Evolutionary conservation across 352 stramenopile genomes (phyloP).

Genomic region (Globisporangium okanoganense): DNA sequence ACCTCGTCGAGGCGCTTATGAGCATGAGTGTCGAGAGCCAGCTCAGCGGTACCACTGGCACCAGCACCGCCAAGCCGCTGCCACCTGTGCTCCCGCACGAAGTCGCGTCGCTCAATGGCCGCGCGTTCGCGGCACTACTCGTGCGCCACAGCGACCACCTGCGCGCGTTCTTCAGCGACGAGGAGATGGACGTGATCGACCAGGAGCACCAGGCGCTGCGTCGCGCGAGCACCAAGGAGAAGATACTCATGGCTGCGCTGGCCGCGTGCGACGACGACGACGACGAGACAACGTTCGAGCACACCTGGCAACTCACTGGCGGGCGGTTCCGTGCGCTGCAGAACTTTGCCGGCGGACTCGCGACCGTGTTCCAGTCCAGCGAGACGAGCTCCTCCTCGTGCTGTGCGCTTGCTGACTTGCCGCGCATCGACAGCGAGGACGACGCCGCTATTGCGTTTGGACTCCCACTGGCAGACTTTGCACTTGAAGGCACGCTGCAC

Average conservation of each 20-base stretch:
- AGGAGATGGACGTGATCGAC: constrained; percentile 31
- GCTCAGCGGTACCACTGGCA: constrained; percentile 1
- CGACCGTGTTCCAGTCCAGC: constrained; percentile 30
- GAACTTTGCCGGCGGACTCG: constrained; percentile 53
- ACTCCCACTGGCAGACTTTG: constrained; percentile 22
- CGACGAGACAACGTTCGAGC: constrained; percentile 31
- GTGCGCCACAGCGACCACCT: constrained; percentile 27
- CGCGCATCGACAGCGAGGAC: constrained; percentile 16
- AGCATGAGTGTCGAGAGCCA: constrained; percentile 14
- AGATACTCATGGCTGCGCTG: constrained; percentile 17
- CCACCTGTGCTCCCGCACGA: constrained; percentile 49
- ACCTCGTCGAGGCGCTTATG: constrained; percentile 24
- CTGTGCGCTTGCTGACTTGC: constrained; percentile 8
- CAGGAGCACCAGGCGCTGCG: constrained; percentile 33
- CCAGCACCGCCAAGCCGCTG: constrained; percentile 5
- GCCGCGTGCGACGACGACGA: constrained; percentile 15
- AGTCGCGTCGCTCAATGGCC: constrained; percentile 36
- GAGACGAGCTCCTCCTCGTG: neutral
- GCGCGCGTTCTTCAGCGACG: constrained; percentile 21
- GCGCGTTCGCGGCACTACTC: constrained; percentile 44
- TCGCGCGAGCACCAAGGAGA: constrained; percentile 21
- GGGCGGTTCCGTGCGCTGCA: constrained; percentile 46
- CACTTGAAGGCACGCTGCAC: constrained; percentile 31
- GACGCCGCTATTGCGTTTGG: neutral
- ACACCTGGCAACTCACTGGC: constrained; percentile 30